Conservation (phyloP, 495 filamentous ascomycete genomes). For the Daldinia grandis region DNA sequence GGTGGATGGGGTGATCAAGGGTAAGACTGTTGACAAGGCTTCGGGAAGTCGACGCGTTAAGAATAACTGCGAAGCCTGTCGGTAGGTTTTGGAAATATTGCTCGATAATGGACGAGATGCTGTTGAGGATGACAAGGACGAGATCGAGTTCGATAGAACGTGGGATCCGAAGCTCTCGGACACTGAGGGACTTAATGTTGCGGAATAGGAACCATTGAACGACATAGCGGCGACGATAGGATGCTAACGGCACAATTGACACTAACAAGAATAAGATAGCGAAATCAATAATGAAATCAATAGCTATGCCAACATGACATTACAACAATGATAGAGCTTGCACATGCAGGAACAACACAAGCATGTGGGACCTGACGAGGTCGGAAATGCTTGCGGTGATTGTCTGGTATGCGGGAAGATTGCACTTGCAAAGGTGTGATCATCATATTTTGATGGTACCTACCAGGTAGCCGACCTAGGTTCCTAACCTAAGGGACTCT, state of each 20-base stretch:
- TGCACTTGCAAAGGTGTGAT: conserved; percentile 13
- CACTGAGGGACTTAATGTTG: conserved; percentile 47
- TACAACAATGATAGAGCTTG: conserved; percentile 7
- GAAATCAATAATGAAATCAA: conserved; percentile 7
- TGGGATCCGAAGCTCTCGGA: conserved; percentile 46
- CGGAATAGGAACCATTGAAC: conserved; percentile 51
- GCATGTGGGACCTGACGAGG: conserved; percentile 43
- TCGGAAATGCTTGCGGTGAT: conserved; percentile 19
- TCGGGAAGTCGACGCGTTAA: conserved; percentile 91
- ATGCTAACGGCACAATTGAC: conserved; percentile 20
- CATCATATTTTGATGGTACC: conserved; percentile 5
- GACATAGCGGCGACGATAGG: conserved; percentile 47
- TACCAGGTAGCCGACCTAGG: not conserved
- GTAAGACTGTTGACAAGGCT: conserved; percentile 81
- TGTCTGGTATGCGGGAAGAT: conserved; percentile 37
- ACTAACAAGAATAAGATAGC: conserved; percentile 3
- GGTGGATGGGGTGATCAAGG: conserved; percentile 68
- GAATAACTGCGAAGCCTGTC: conserved; percentile 89
- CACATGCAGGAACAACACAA: conserved; percentile 36
- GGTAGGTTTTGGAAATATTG: conserved; percentile 84
- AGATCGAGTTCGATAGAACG: conserved; percentile 57
- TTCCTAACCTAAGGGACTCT: not conserved
- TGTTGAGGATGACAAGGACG: conserved; percentile 54
- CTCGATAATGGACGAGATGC: conserved; percentile 65
- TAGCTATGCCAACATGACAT: conserved; percentile 29